phyloP scores from a whole-genome alignment of 371 early-diverging fungal species.

The Paraphysoderma sedebokerense region DNA sequence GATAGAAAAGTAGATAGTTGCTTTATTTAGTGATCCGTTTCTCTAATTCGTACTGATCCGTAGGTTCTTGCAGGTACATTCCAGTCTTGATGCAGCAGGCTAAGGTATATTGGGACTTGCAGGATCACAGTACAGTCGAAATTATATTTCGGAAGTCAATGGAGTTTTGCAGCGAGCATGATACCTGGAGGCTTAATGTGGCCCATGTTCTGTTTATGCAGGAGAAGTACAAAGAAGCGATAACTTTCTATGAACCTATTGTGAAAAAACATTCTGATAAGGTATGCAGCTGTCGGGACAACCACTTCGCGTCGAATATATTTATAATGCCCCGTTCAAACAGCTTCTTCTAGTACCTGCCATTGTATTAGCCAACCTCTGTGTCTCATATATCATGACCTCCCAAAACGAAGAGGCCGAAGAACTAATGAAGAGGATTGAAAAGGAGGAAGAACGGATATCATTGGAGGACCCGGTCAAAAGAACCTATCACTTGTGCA shows the following conservation, averaged over 20 bases:
- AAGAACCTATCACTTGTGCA: constrained; percentile 25
- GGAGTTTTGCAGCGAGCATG: constrained; percentile 33
- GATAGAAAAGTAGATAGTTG: constrained; percentile 14
- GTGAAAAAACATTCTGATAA: constrained; percentile 30
- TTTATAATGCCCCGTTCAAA: background rate
- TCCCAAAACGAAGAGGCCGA: constrained; percentile 37
- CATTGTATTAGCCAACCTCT: constrained; percentile 35
- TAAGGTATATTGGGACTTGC: constrained; percentile 35
- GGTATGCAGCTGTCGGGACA: no score
- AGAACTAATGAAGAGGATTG: constrained; percentile 32
- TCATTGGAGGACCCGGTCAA: constrained; percentile 21
- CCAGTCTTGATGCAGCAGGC: constrained; percentile 35
- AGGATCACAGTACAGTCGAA: constrained; percentile 28
- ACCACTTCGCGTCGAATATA: no score
- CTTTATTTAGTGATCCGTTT: no score
- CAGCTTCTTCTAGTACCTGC: constrained; percentile 30
- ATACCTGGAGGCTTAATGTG: constrained; percentile 33
- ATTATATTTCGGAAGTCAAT: constrained; percentile 28
- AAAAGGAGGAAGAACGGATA: constrained; percentile 33
- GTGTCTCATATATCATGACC: constrained; percentile 37
- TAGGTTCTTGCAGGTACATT: constrained; percentile 15
- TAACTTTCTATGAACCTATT: constrained; percentile 32
- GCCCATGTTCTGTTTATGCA: constrained; percentile 41
- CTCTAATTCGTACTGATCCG: background rate
- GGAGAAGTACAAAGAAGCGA: constrained; percentile 39